Conservation (phyloP, 495 filamentous ascomycete species). For the Penicillium bovifimosum region DNA sequence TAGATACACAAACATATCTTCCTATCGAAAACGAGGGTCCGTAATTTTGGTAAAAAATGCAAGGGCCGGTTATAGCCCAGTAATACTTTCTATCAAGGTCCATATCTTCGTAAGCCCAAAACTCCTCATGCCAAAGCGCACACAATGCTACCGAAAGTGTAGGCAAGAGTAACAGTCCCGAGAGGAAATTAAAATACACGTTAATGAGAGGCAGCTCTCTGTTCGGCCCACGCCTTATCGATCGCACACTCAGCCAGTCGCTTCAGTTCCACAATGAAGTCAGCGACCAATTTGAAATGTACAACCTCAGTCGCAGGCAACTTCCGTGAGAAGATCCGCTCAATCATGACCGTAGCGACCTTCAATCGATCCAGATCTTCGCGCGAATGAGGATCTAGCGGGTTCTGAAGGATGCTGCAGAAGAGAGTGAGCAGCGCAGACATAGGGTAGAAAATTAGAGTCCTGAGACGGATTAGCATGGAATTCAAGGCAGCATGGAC, state of each 20-base stretch:
- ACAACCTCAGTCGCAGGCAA: slow-evolving; percentile 38
- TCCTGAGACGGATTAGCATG: slow-evolving; percentile 23
- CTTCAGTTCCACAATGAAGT: slow-evolving; percentile 44
- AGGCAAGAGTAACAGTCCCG: background rate
- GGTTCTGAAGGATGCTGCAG: slow-evolving; percentile 46
- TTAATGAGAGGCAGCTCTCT: slow-evolving; percentile 9
- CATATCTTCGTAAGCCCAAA: background rate
- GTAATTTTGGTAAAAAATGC: too few relatives aligned
- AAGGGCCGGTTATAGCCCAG: too few relatives aligned
- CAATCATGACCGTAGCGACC: slow-evolving; percentile 38
- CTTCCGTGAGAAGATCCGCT: slow-evolving; percentile 35
- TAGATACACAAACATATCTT: too few relatives aligned
- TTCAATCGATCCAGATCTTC: slow-evolving; percentile 40
- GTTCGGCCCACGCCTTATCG: slow-evolving; percentile 38
- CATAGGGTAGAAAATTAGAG: slow-evolving; percentile 48
- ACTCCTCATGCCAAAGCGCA: background rate
- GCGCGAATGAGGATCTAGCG: slow-evolving; percentile 38
- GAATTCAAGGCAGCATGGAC: background rate
- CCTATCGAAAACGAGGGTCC: too few relatives aligned
- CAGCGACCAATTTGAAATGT: slow-evolving; percentile 42
- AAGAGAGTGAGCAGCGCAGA: slow-evolving; percentile 47
- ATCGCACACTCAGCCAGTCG: slow-evolving; percentile 39
- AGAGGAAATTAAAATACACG: background rate
- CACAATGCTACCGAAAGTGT: background rate
- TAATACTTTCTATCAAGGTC: background rate